These are phyloP conservation scores for Candida yuanshanica DNA, from an alignment of 805 yeast genomes.

Conservation along the genomic window DNA sequence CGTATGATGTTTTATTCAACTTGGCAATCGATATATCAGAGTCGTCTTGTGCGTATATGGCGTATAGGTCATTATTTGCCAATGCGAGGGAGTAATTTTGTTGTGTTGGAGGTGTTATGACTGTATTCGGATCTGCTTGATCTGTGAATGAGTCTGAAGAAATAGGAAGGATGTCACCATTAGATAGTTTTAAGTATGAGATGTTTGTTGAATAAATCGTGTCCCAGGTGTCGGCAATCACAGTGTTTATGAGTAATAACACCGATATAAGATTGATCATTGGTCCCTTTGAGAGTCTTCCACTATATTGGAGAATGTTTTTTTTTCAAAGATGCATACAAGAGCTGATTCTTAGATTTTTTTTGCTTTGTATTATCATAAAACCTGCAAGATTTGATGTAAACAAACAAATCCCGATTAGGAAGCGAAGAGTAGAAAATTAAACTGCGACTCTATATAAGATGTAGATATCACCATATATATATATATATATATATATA, in stretches of 20 bases:
- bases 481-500: too few species aligned
- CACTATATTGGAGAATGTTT: background rate
- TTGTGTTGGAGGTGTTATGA: conserved; percentile 11
- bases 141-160: too few species aligned
- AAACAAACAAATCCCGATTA: background rate
- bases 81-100: conserved; percentile 19
- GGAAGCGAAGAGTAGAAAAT: too few species aligned
- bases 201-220: background rate
- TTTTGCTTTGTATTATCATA: background rate
- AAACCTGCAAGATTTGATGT: background rate
- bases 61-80: conserved; percentile 18
- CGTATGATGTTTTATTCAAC: conserved; percentile 4
- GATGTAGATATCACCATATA: too few species aligned
- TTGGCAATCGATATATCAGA: conserved; percentile 8
- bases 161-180: background rate
- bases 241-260: background rate
- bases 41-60: conserved; percentile 10
- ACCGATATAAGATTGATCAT: background rate
- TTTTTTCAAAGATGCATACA: too few species aligned
- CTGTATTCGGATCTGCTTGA: background rate
- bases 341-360: too few species aligned
- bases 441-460: too few species aligned
- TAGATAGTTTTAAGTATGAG: background rate
- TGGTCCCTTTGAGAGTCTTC: background rate
- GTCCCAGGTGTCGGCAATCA: background rate